phyloP scores from a whole-genome alignment of 805 yeast species.

The Limtongia smithiae region DNA sequence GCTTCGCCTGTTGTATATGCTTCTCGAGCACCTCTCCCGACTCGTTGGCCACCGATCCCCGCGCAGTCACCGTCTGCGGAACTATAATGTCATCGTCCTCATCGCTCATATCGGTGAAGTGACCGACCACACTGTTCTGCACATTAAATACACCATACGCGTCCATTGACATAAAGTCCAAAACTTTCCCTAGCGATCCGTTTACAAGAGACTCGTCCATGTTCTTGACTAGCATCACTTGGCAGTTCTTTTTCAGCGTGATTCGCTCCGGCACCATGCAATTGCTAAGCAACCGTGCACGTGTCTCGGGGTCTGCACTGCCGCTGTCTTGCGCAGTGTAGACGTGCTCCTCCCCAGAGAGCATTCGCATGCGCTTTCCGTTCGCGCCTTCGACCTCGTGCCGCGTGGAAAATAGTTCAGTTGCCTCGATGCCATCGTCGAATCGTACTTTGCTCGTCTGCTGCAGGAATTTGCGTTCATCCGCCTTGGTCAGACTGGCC shows the following conservation, averaged over 20 bases:
- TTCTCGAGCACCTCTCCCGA: background rate
- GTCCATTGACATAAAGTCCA: conserved; percentile 47
- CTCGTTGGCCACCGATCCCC: conserved; percentile 7
- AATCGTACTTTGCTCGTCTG: conserved; percentile 48
- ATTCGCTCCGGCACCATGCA: conserved; percentile 69
- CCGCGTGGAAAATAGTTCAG: conserved; percentile 85
- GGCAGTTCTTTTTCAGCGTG: conserved; percentile 76
- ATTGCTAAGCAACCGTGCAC: conserved; percentile 47
- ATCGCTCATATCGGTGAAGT: conserved; percentile 3
- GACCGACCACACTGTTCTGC: background rate
- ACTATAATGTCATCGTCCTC: conserved; percentile 19
- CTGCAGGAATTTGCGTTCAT: background rate
- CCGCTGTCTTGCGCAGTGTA: conserved; percentile 50
- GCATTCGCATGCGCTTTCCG: conserved; percentile 44
- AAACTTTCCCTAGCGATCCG: conserved; percentile 81
- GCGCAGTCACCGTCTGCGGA: conserved; percentile 28
- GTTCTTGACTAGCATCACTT: conserved; percentile 90
- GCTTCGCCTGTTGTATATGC: background rate
- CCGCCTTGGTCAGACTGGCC: conserved; percentile 55
- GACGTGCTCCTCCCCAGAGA: conserved; percentile 47
- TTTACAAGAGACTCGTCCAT: conserved; percentile 74
- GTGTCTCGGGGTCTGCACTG: conserved; percentile 30
- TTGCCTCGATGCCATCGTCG: conserved; percentile 78
- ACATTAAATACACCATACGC: conserved; percentile 29
- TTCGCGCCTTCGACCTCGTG: conserved; percentile 81